Base-by-base conservation (phyloP, 768 basidiomycete species). In the Cubamyces lactineus region DNA sequence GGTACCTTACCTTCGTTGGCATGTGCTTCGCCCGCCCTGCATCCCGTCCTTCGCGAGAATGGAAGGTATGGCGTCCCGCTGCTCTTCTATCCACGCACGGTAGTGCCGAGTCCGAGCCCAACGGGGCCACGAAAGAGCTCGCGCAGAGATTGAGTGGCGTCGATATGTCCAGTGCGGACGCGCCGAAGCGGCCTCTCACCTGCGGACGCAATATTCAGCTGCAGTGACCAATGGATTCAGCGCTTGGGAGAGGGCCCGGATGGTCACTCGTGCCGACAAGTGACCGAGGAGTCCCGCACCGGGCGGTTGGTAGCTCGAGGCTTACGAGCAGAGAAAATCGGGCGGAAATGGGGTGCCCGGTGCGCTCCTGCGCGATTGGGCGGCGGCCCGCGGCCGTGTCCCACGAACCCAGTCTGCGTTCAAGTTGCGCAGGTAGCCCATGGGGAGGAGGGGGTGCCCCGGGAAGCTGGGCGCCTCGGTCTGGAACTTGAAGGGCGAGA, bases 271-370 rank as follows among this genome's bases (percentile, higher is more conserved):
- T 24, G 62, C 56, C 57, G 53, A 63, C 56, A 58, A 49, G 40
- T 52, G 39, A 17, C 62, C 62, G 57, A 21, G 21, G 39, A 42
- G 23, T 43, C 62, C 62, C 62, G 57, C 53, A 30, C 62, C 62
- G 38, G 57, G 15, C 23, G 53, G 57, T 49, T 42, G 62, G 62
- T 63, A 63, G 62, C 62, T 63, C 57, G 62, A 49, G 53, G 62
- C 62, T 63, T 57, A 63, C 43, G 15, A 23, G 21, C 40, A 34
- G n/a, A 13, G 13, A 21, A 23, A 16, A 19, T 23, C 38, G 16
- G 30, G 34, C 17, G 8, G 46, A 48, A 57, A 49, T 39, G 57
- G 49, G 53, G 41, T 23, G 39, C 49, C 23, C 16, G 62, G 56
- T 26, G 51, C 56, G 56, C 45, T 41, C 57, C 51, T 63, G 56